phyloP scores from a whole-genome alignment of 352 stramenopile species.

The Globisporangium apiculatum region DNA sequence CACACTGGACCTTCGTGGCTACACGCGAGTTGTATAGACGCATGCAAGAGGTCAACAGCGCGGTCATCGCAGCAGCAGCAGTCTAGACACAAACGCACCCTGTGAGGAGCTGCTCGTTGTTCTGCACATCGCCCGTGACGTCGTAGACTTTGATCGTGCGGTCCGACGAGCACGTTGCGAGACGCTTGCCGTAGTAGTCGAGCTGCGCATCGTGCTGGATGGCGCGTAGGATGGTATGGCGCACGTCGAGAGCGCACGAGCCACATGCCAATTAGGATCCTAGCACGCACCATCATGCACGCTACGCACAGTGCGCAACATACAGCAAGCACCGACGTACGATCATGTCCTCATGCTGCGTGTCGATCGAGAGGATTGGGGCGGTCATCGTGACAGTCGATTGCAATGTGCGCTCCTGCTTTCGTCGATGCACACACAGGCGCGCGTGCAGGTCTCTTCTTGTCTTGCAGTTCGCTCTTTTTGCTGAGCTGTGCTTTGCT shows the following conservation, averaged over 20 bases:
- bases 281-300: neutral
- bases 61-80: slow-evolving; percentile 5
- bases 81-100: slow-evolving; percentile 25
- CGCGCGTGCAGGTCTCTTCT: too few relatives aligned
- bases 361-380: slow-evolving; percentile 91
- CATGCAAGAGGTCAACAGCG: neutral
- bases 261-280: too few relatives aligned
- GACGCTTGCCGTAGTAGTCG: slow-evolving; percentile 99
- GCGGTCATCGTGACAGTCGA: slow-evolving; percentile 53
- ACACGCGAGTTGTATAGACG: neutral
- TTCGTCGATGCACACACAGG: too few relatives aligned
- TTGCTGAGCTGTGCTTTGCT: slow-evolving; percentile 15
- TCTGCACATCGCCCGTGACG: slow-evolving; percentile 87
- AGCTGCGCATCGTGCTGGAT: slow-evolving; percentile 95
- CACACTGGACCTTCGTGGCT: slow-evolving; percentile 97
- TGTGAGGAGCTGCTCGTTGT: slow-evolving; percentile 84
- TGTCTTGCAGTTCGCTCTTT: neutral
- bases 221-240: neutral
- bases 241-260: neutral
- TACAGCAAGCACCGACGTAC: slow-evolving; percentile 25
- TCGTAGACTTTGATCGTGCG: slow-evolving; percentile 97
- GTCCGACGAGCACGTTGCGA: slow-evolving; percentile 98
- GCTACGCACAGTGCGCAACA: too few relatives aligned
- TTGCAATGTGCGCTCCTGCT: too few relatives aligned
- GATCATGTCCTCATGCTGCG: slow-evolving; percentile 98